Evolutionary conservation across 1,139 yeast species (phyloP).

Genomic region (Pichia sp.): DNA sequence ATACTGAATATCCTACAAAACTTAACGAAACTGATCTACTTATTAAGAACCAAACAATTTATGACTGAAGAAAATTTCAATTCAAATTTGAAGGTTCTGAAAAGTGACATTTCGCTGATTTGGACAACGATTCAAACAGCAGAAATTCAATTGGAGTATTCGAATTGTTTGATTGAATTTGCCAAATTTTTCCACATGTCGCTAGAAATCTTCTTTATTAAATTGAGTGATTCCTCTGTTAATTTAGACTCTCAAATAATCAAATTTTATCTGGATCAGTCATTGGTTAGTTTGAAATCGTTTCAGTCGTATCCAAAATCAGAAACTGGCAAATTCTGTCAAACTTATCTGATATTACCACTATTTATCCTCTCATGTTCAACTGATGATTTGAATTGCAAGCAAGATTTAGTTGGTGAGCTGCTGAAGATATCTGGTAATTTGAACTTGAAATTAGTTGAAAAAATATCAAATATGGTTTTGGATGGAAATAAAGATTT

Average conservation of each 20-base stretch:
- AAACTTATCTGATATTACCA: too few species aligned
- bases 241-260: slow-evolving; percentile 22
- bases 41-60: slow-evolving; percentile 22
- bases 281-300: slow-evolving; percentile 20
- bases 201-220: slow-evolving; percentile 21
- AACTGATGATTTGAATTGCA: too few species aligned
- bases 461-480: too few species aligned
- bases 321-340: neutral
- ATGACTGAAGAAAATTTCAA: slow-evolving; percentile 5
- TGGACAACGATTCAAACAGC: slow-evolving; percentile 23
- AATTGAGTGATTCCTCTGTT: slow-evolving; percentile 23
- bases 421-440: too few species aligned
- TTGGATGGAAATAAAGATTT: too few species aligned
- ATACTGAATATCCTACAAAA: slow-evolving; percentile 31
- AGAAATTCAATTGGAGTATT: slow-evolving; percentile 19
- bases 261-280: slow-evolving; percentile 22
- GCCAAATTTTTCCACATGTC: slow-evolving; percentile 21
- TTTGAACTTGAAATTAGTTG: too few species aligned
- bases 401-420: too few species aligned
- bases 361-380: too few species aligned
- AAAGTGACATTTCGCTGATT: slow-evolving; percentile 19
- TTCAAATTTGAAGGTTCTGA: slow-evolving; percentile 12
- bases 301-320: neutral
- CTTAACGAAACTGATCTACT: slow-evolving; percentile 33
- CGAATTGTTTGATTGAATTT: slow-evolving; percentile 9